Base-by-base conservation (phyloP, 2,329 filamentous ascomycete species). In the Colletotrichum karsti region DNA sequence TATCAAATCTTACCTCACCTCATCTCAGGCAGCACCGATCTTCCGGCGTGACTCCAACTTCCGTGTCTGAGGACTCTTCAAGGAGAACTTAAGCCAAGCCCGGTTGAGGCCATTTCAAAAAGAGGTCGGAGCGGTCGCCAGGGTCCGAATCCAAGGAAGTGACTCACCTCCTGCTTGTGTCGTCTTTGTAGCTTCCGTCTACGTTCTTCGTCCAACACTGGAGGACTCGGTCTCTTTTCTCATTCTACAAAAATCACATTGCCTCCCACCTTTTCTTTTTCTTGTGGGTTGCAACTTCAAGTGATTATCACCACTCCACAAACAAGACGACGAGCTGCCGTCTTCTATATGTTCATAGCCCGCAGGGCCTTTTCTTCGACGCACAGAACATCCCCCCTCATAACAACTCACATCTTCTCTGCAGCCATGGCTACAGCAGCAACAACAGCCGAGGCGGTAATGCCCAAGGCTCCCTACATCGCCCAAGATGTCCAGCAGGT, bases 401-500 rank as follows among this genome's bases (percentile, higher is more conserved):
- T 4, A 41, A 54, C 15, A 30, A 39, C 44, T 18, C 59, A 50
- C 20, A 64, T 58, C 7, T 41, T 54, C 24, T 35, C 48, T 39
- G 54, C 42, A 44, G 15, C 28, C 24, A 65, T 68, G 62, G 55
- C 69, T 7, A 57, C 62, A n/a, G 37, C 56, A 24, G 48, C 67
- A 46, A 56, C 41, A 22, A 20, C 41, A 5, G n/a, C 55, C 46
- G 56, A 20, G 74, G 75, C 54, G 12, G 74, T 70, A 59, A 79
- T 78, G 37, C 76, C 83, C 63, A 80, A 81, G 66, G 83, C 86
- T 24, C 93, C 93, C 2, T 92, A 90, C 77, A 80, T 84, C 69
- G 78, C 87, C 4, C 95, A 98, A 80, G 88, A 97, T 76, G 82
- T 85, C 9, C 83, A 90, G 53, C 87, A 92, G 73, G 87, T 96